Percentiles rank a stretch among this genome's conserved stretches.
These are phyloP conservation scores for Microbotryomycetes sp. DNA, from an alignment of 1,284 basidiomycete genomes.

Conservation along the genomic window DNA sequence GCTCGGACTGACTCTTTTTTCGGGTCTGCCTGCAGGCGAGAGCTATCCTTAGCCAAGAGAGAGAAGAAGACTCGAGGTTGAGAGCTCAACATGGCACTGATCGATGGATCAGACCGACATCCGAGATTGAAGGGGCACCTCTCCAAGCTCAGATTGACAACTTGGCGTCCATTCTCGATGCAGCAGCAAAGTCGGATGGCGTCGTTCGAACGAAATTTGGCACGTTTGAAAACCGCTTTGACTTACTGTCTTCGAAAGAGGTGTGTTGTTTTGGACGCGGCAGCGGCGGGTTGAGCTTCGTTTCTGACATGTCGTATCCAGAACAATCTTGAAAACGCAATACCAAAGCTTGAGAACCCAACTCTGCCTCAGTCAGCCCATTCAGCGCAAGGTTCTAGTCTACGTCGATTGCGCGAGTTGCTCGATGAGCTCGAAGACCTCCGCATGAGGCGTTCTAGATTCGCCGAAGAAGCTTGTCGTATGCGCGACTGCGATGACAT, in stretches of 20 bases:
- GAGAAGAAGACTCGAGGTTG: slow-evolving; percentile 70
- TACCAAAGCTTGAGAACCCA: no score
- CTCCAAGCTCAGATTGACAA: slow-evolving; percentile 63
- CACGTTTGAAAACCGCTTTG: slow-evolving; percentile 71
- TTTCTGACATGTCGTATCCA: no score
- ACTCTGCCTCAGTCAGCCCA: slow-evolving; percentile 41
- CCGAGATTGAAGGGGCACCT: slow-evolving; percentile 69
- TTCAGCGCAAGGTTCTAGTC: background rate
- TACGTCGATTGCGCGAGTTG: slow-evolving; percentile 61
- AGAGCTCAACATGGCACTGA: slow-evolving; percentile 49
- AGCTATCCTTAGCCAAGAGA: slow-evolving; percentile 82
- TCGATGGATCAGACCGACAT: slow-evolving; percentile 54
- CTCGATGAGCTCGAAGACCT: slow-evolving; percentile 77
- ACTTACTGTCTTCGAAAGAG: slow-evolving; percentile 48
- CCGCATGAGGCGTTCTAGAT: slow-evolving; percentile 54
- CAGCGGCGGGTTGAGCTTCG: no score
- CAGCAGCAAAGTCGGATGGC: slow-evolving; percentile 68
- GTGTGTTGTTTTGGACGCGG: no score
- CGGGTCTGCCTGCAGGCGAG: slow-evolving; percentile 55
- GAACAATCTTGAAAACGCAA: no score
- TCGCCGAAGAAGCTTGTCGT: slow-evolving; percentile 61
- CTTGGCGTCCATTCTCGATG: slow-evolving; percentile 64
- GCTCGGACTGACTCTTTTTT: background rate
- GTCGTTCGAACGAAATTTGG: slow-evolving; percentile 74
- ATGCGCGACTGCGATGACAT: slow-evolving; percentile 70